A percentile compares a stretch with the other conserved stretches of the same genome.
Conservation (phyloP, 1,284 basidiomycete species). For the Sphagnurus paluster region DNA sequence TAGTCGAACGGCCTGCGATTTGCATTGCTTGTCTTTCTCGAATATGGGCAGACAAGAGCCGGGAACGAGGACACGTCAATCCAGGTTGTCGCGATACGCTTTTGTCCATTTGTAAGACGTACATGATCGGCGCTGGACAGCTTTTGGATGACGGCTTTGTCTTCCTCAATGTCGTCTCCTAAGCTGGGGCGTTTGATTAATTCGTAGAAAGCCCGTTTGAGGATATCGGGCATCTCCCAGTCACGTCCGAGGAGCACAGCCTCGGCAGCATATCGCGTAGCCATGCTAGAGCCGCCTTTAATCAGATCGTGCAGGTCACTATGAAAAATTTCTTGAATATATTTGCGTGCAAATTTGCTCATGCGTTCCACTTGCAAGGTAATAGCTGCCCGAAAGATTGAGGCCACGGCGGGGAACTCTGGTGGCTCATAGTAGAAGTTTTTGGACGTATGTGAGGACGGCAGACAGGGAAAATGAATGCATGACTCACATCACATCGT, state of each 20-base stretch:
- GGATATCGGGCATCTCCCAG: conserved; percentile 28
- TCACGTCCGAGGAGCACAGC: conserved; percentile 30
- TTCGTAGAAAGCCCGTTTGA: conserved; percentile 40
- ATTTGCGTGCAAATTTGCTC: conserved; percentile 6
- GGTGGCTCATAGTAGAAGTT: conserved; percentile 12
- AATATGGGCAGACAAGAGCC: not conserved
- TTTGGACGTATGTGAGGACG: not conserved
- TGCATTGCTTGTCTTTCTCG: not conserved
- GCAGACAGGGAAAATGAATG: not conserved
- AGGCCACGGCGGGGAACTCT: conserved; percentile 8
- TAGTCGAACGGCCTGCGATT: not conserved
- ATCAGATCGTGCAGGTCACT: conserved; percentile 2
- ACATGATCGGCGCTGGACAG: conserved; percentile 1
- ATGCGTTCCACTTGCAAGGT: conserved; percentile 13
- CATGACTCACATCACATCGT: conserved; percentile 34
- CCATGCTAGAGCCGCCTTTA: not conserved
- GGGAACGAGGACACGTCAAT: not conserved
- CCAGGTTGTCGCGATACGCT: conserved; percentile 8
- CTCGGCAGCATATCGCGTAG: conserved; percentile 24
- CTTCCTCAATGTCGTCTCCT: conserved; percentile 2
- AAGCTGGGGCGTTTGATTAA: conserved; percentile 26
- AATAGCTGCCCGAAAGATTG: conserved; percentile 17
- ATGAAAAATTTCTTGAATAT: conserved; percentile 9
- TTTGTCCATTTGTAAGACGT: conserved; percentile 5
- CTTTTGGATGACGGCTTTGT: not conserved